Percentiles rank a stretch among this genome's conserved stretches.
These are phyloP conservation scores for Amanita fuliginea DNA, from an alignment of 768 basidiomycete species.

Conservation along the genomic window DNA sequence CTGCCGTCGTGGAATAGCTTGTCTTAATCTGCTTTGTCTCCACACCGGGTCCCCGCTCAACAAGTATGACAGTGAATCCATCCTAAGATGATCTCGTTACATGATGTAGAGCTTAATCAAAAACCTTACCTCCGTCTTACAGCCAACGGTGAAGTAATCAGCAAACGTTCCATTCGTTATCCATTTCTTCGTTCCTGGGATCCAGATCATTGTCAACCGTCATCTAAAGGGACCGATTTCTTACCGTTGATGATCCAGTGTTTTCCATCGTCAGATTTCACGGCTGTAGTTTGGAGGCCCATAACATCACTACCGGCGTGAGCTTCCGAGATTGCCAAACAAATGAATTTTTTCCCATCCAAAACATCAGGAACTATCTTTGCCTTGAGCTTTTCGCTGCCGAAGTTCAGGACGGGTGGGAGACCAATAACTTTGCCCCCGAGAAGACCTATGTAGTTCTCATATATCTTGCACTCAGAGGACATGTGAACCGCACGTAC, in stretches of 20 bases:
- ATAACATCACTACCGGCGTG: conserved; percentile 81
- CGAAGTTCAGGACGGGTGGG: conserved; percentile 88
- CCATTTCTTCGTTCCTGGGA: conserved; percentile 66
- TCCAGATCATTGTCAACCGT: neutral
- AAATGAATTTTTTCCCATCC: conserved; percentile 73
- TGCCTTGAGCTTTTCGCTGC: conserved; percentile 46
- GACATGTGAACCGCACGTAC: conserved; percentile 20
- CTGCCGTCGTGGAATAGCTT: conserved; percentile 80
- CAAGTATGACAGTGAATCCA: conserved; percentile 70
- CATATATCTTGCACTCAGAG: conserved; percentile 4
- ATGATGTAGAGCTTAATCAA: neutral
- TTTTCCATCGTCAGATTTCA: conserved; percentile 73
- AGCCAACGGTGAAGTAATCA: conserved; percentile 62
- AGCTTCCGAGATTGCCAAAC: conserved; percentile 81
- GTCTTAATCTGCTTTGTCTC: conserved; percentile 53
- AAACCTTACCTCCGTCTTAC: conserved; percentile 41
- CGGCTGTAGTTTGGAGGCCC: conserved; percentile 69
- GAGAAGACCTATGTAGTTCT: conserved; percentile 37
- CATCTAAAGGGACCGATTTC: conserved; percentile 1
- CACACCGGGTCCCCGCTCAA: conserved; percentile 43
- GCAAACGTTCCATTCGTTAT: conserved; percentile 68
- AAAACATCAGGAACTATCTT: conserved; percentile 59
- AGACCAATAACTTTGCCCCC: conserved; percentile 79
- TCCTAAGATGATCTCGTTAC: conserved; percentile 22
- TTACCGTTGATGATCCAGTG: conserved; percentile 71